These are phyloP conservation scores for Rhodotorula babjevae DNA, from an alignment of 768 basidiomycete species.

Conservation along the genomic window DNA sequence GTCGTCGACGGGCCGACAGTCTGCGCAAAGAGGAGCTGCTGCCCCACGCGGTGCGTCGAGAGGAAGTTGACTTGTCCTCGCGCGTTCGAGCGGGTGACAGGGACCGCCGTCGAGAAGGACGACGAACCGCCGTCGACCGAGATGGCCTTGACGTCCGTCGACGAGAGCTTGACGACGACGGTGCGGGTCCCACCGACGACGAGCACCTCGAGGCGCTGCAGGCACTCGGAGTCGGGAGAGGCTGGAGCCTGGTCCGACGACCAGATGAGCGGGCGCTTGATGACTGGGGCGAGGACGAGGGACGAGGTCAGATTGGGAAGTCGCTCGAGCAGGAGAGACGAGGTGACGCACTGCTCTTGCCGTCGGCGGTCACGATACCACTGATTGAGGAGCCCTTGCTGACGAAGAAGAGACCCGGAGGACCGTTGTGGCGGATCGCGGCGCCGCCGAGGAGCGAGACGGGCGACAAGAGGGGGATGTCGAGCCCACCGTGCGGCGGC, in stretches of 20 bases:
- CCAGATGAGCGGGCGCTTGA: slow-evolving; percentile 40
- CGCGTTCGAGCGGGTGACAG: background rate
- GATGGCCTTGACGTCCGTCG: slow-evolving; percentile 18
- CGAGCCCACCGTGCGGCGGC: background rate
- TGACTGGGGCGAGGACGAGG: slow-evolving; percentile 27
- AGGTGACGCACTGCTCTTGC: slow-evolving; percentile 14
- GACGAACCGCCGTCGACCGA: slow-evolving; percentile 11
- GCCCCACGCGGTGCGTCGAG: background rate
- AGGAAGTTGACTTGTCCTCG: slow-evolving; percentile 7
- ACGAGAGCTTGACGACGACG: slow-evolving; percentile 23
- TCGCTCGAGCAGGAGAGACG: too few species aligned
- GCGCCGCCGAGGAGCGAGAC: slow-evolving; percentile 42
- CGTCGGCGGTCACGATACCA: slow-evolving; percentile 31
- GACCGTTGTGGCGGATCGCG: slow-evolving; percentile 30
- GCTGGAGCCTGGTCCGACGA: background rate
- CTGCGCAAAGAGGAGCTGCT: slow-evolving; percentile 10
- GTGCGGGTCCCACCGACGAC: slow-evolving; percentile 22
- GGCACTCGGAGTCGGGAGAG: background rate
- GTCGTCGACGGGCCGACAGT: background rate
- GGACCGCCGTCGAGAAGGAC: slow-evolving; percentile 3
- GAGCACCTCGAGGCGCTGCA: slow-evolving; percentile 31
- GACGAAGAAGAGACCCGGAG: slow-evolving; percentile 42
- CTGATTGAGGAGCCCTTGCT: slow-evolving; percentile 27
- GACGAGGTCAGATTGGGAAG: background rate
- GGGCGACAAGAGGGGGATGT: slow-evolving; percentile 38